These are phyloP conservation scores for Phytophthora pinifolia DNA, from an alignment of 352 stramenopile species.

Conservation along the genomic window DNA sequence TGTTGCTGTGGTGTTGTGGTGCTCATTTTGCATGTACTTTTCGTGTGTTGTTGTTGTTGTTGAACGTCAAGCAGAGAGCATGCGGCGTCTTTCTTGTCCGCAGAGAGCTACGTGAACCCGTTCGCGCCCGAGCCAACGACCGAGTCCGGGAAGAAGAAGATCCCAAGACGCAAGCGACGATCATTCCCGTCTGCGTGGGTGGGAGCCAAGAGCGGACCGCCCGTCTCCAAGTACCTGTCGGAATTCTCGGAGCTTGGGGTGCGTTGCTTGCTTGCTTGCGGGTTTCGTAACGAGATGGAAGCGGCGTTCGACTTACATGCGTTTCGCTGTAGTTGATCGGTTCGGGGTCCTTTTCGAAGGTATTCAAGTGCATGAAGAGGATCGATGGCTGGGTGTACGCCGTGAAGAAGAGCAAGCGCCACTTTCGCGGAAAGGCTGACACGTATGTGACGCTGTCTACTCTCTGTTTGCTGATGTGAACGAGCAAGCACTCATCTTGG, in stretches of 20 bases:
- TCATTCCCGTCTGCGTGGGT: constrained; percentile 60
- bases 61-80: constrained; percentile 23
- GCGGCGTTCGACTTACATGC: not conserved
- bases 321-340: constrained; percentile 55
- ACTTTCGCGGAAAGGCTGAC: constrained; percentile 79
- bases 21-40: constrained; percentile 10
- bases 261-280: constrained; percentile 8
- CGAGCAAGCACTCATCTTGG: not conserved
- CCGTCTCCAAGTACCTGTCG: constrained; percentile 76
- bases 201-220: constrained; percentile 25
- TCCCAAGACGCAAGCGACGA: constrained; percentile 60
- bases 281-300: not conserved
- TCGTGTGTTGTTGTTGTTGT: constrained; percentile 13
- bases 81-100: constrained; percentile 23
- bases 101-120: constrained; percentile 67
- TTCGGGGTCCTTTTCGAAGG: constrained; percentile 86
- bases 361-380: constrained; percentile 87
- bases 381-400: constrained; percentile 88
- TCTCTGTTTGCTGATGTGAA: not conserved
- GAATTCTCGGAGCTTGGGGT: constrained; percentile 82
- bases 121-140: constrained; percentile 59
- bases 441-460: constrained; percentile 47
- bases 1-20: not conserved
- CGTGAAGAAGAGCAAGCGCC: constrained; percentile 87
- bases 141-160: constrained; percentile 58